Base-by-base conservation (phyloP, 805 yeast species). In the Metschnikowia rubicola region DNA sequence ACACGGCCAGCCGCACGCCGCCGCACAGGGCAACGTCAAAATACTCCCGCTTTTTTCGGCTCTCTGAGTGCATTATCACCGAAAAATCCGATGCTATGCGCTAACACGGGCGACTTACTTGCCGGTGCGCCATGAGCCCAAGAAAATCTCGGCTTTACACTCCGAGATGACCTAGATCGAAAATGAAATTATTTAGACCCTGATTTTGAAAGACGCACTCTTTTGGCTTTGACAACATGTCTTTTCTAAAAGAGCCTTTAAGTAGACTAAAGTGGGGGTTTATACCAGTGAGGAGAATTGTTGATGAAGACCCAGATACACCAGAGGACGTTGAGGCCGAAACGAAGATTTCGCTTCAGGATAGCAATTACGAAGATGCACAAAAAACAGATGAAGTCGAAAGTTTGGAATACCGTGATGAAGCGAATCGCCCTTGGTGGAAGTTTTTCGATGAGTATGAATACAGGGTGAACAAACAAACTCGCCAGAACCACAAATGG, bases 371-470 rank as follows among this genome's bases (percentile, higher is more conserved):
- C 44, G 56, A 51, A 30, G 31, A 37, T 13, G 8, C 8, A 11
- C 31, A 30, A 12, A 38, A 41, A 5, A 19, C 37, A 10, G 36
- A 2, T 8, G 37, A 40, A 1, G 26, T 37, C 10, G 47, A 30
- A n/a, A 30, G 39, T 8, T 41, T 58, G 37, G 81, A 77, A 56
- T 74, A 71, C 55, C 64, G 82, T 50, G 83, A 79, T 56, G 83
- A 78, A 56, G 79, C 80, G 7, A 58, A 74, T 50, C 67, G 81
- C 41, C 68, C 73, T 31, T 78, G 81, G 78, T 75, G 68, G 67
- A 69, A 68, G 31, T 75, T 64, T 48, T 77, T 77, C 51, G 68
- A 65, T 46, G 70, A 65, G 46, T 65, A 59, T 42, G 68, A 65
- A 43, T 63, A 65, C 48, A 44, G 68, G 13, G 37, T 49, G 35